Evolutionary conservation across 768 basidiomycete species (phyloP), one percentile per base, ranked within the genome.

Genomic region (Lactifluus rugatus): DNA sequence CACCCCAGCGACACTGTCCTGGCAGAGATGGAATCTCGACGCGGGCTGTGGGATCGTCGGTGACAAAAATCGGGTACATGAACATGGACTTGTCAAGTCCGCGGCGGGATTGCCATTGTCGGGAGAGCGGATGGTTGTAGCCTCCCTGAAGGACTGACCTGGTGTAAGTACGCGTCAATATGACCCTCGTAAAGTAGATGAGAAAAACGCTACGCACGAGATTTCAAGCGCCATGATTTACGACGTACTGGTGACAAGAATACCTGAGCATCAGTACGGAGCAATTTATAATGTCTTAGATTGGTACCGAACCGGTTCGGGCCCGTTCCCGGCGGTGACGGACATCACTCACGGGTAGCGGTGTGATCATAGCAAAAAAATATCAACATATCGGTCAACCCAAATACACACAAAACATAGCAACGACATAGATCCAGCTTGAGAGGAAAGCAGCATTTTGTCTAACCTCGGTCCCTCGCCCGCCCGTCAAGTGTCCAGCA

Each of bases 31-130:
- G 67, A 63, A 98, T 93, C 59, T 81, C 78, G 50, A 85, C 84
- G 69, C 82, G 80, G 7, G 92, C 90, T 58, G 93, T 79, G 2
- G 92, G 85, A 58, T 97, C 92, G 71, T 98, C 95, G 17, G 93
- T 93, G 66, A 98, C 88, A 70, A 99, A 97, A 67, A 99, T 93
- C 7, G 96, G 96, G 71, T 98, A 99, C 89, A 97, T 97, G 72
- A 99, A 80, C 93, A 97, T 96, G 63, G 82, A 81, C 70, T 92
- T 94, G 25, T 85, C 84, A 67, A 94, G 81, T 57, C 81, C 78
- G 48, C 87, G 83, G 57, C 82, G 81, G 25, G 81, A 78, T 73
- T 99, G 95, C 84, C 89, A 94, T 73, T 82, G 78, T 21, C 95
- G 86, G 8, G 92, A 80, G 63, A 90, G 80, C 16, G 93, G 88